Percentiles rank a stretch among this genome's conserved stretches.
phyloP scores from a whole-genome alignment of 495 filamentous ascomycete genomes.

The Aspergillus hancockii region DNA sequence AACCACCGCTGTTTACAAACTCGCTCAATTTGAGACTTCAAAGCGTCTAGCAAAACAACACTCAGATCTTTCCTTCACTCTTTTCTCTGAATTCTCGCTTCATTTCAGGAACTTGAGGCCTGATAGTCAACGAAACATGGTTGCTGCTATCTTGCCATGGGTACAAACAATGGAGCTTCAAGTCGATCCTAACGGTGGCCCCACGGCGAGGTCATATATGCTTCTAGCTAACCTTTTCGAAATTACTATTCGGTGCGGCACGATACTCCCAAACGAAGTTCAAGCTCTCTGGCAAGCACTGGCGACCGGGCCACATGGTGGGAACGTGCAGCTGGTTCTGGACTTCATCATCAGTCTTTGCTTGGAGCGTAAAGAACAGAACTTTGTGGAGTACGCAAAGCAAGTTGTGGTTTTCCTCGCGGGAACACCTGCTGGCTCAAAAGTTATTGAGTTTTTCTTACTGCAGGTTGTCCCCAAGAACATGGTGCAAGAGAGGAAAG shows the following conservation, averaged over 20 bases:
- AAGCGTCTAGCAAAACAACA: conserved; percentile 86
- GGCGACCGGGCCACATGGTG: conserved; percentile 87
- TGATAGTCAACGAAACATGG: conserved; percentile 86
- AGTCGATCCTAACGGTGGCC: conserved; percentile 90
- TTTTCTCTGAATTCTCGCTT: conserved; percentile 90
- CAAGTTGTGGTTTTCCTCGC: conserved; percentile 96
- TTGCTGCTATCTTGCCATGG: conserved; percentile 93
- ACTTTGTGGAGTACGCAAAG: conserved; percentile 96
- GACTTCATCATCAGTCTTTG: conserved; percentile 95
- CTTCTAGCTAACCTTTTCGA: conserved; percentile 93
- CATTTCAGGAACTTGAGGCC: conserved; percentile 85
- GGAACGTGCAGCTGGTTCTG: conserved; percentile 92
- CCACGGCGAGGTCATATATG: conserved; percentile 89
- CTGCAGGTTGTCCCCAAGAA: conserved; percentile 85
- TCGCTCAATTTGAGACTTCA: conserved; percentile 95
- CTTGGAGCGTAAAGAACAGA: conserved; percentile 90
- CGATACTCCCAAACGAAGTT: conserved; percentile 88
- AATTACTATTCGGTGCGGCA: conserved; percentile 90
- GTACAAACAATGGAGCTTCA: conserved; percentile 92
- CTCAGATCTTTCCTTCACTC: conserved; percentile 81
- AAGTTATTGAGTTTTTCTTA: conserved; percentile 91
- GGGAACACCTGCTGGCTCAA: conserved; percentile 84
- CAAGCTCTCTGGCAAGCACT: conserved; percentile 97
- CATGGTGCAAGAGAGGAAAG: conserved; percentile 85
- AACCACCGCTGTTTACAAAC: conserved; percentile 95